Percentiles rank a stretch among this genome's conserved stretches.
These are phyloP conservation scores for Herpetomonas tarakana DNA, from an alignment of 208 protist species.

Conservation along the genomic window DNA sequence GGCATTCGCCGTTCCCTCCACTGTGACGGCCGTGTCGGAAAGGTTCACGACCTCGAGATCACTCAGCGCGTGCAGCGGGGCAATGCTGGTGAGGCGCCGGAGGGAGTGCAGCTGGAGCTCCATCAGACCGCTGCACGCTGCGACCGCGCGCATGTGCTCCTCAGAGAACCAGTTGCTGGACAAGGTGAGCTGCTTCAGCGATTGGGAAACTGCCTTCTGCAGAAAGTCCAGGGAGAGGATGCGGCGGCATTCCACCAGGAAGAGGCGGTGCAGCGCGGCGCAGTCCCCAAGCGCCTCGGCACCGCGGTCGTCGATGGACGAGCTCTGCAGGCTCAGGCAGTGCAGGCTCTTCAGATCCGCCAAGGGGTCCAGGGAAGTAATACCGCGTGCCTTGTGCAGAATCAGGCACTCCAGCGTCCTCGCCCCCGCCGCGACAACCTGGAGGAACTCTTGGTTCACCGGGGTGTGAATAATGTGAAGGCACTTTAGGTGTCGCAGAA, in stretches of 20 bases:
- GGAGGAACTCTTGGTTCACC: conserved; percentile 46
- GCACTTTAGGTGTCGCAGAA: conserved; percentile 52
- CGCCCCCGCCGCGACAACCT: conserved; percentile 37
- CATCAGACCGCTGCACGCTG: conserved; percentile 33
- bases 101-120: conserved; percentile 58
- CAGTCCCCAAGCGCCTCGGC: conserved; percentile 37
- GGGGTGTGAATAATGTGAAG: conserved; percentile 57
- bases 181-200: conserved; percentile 39
- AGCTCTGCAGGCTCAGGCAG: conserved; percentile 43
- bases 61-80: conserved; percentile 27
- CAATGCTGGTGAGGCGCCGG: conserved; percentile 42
- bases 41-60: conserved; percentile 47
- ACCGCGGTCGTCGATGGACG: conserved; percentile 55
- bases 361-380: conserved; percentile 55
- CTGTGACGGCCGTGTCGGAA: conserved; percentile 43
- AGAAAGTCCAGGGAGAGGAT: conserved; percentile 57
- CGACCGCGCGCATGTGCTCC: conserved; percentile 42
- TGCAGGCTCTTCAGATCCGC: conserved; percentile 31
- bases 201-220: conserved; percentile 7
- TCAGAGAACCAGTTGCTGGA: conserved; percentile 51
- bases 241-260: conserved; percentile 69
- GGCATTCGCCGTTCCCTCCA: conserved; percentile 18
- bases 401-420: conserved; percentile 55
- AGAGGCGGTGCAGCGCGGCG: conserved; percentile 35
- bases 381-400: conserved; percentile 49